Base-by-base conservation (phyloP, 75 land plant genomes). In the Selaginella tamariscina region DNA sequence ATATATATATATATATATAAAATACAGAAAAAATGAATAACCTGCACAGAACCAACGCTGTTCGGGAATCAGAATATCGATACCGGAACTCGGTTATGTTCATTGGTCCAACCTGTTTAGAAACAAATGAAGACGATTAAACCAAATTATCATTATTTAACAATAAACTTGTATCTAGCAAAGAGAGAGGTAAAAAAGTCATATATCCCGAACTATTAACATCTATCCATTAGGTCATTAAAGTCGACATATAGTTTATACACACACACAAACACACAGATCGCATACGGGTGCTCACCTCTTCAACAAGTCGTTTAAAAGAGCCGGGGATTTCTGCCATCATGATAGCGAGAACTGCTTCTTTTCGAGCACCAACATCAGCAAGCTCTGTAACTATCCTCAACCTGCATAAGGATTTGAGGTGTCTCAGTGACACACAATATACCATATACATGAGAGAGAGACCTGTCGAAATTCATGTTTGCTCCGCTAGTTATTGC, bases 401-500 rank as follows among this genome's bases (percentile, higher is more conserved):
- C 65, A 87, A 68, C 64, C n/a, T n/a, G n/a, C n/a, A n/a, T n/a
- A n/a, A n/a, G n/a, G n/a, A n/a, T n/a, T n/a, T n/a, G n/a, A n/a
- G n/a, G n/a, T n/a, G n/a, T n/a, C n/a, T n/a, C n/a, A n/a, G n/a
- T n/a, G n/a, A n/a, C n/a, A n/a, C n/a, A n/a, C n/a, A n/a, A n/a
- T n/a, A n/a, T n/a, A n/a, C n/a, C n/a, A n/a, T n/a, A n/a, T n/a
- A n/a, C n/a, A n/a, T n/a, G n/a, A n/a, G n/a, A n/a, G n/a, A n/a
- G n/a, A n/a, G n/a, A n/a, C n/a, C 77, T 73, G 31, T 83, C 88
- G 71, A 87, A 87, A 56, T 87, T 85, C 88, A 87, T 87, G 56
- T 87, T 87, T 33, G 91, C 91, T 9, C 91, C 91, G 73, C 88
- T 85, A 20, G 88, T 79, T 71, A 88, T 73, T 0, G 80, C 91